Evolutionary conservation across 768 basidiomycete genomes (phyloP), one percentile per base, ranked within the genome.

Genomic region (Lyophyllum atratum): DNA sequence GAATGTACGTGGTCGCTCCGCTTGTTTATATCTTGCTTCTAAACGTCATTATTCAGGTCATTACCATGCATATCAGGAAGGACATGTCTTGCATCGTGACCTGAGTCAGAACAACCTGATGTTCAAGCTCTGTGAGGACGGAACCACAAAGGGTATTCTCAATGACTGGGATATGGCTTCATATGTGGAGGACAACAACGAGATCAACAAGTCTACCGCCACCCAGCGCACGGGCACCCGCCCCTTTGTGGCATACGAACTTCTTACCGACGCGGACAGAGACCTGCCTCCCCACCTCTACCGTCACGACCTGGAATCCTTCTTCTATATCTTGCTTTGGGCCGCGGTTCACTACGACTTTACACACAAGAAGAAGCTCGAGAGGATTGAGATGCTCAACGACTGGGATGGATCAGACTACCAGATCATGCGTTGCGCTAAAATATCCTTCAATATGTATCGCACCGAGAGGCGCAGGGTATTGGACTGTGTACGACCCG

Each of bases 21-120:
- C n/a, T 22, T 47, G n/a, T 31, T 45, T 34, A n/a, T n/a, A n/a
- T 9, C 10, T 21, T 24, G 17, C 45, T 34, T 33, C 6, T 49
- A n/a, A n/a, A n/a, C 8, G 31, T 50, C 4, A 11, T 22, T 19
- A 14, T 21, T 22, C 29, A 70, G 72, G 66, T 34, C 70, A 71
- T 49, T 61, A 66, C 48, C 62, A 60, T 31, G 64, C 65, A 0
- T 69, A 61, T 40, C 34, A 43, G 10, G 55, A 55, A 21, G 64
- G 61, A 2, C 49, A 56, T 7, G 59, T 73, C 21, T 52, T 75
- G 24, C 70, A 75, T 55, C 58, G 67, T 34, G 66, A 74, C 53
- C 50, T 74, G 49, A 70, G 73, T 58, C 62, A 67, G 25, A 64
- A 64, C 52, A 72, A 70, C 52, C 54, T 73, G n/a, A 70, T 72